These are phyloP conservation scores for Yamadazyma sp. DNA, from an alignment of 1,139 yeast species.

Conservation along the genomic window DNA sequence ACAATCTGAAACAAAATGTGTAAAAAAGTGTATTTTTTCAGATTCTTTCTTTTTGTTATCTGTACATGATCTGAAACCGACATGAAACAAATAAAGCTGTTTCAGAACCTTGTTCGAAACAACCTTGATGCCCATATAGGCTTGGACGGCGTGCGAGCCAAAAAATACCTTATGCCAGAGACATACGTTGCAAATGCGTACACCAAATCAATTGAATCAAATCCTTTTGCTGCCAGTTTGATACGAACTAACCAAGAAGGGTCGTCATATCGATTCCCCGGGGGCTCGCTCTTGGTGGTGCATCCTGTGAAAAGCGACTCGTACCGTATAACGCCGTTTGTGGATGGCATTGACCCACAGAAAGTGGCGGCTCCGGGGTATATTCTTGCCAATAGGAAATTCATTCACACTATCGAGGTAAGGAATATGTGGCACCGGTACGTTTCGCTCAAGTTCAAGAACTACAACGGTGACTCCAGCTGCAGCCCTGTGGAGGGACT, in stretches of 20 bases:
- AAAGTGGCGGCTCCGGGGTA: constrained; percentile 10
- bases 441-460: constrained; percentile 13
- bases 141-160: constrained; percentile 4
- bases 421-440: constrained; percentile 12
- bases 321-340: background rate
- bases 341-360: constrained; percentile 5
- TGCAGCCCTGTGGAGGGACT: background rate
- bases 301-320: constrained; percentile 3
- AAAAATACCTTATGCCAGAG: constrained; percentile 9
- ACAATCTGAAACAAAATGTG: constrained; percentile 8
- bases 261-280: constrained; percentile 12
- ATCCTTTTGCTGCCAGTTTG: constrained; percentile 14
- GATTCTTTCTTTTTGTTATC: constrained; percentile 1
- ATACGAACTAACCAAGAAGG: constrained; percentile 12
- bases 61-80: constrained; percentile 8
- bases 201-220: constrained; percentile 7
- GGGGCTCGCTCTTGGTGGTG: constrained; percentile 12
- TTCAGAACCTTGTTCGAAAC: too few species aligned
- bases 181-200: constrained; percentile 8
- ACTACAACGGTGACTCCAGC: constrained; percentile 5
- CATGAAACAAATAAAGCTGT: constrained; percentile 11
- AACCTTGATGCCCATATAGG: constrained; percentile 3
- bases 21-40: background rate
- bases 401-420: constrained; percentile 6
- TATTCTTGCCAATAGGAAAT: constrained; percentile 12